phyloP scores from a whole-genome alignment of 768 basidiomycete genomes.

The Boletus vinaceobasis region DNA sequence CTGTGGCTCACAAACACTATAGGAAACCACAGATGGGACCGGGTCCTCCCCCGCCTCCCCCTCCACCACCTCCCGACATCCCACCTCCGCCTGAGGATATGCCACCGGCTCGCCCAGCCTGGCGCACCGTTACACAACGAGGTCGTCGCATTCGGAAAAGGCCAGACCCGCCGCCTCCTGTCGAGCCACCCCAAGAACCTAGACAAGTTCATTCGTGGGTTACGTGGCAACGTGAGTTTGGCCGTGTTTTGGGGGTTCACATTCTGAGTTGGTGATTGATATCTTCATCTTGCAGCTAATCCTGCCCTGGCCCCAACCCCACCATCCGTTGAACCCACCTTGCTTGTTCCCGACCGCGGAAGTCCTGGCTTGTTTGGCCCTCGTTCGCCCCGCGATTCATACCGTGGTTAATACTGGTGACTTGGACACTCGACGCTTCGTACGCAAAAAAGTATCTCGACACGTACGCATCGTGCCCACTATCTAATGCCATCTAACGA shows the following conservation, averaged over 20 bases:
- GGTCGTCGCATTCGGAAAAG: slow-evolving; percentile 45
- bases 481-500: slow-evolving; percentile 20
- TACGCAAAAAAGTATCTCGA: not conserved
- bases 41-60: slow-evolving; percentile 41
- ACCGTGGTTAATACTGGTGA: slow-evolving; percentile 10
- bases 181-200: slow-evolving; percentile 36
- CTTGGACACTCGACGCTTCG: not conserved
- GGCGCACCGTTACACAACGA: slow-evolving; percentile 52
- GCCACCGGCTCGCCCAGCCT: slow-evolving; percentile 51
- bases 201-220: slow-evolving; percentile 53
- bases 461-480: not conserved
- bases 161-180: slow-evolving; percentile 32
- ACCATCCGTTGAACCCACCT: slow-evolving; percentile 54
- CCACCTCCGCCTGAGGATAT: slow-evolving; percentile 45
- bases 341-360: slow-evolving; percentile 55
- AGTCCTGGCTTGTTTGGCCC: slow-evolving; percentile 79
- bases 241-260: slow-evolving; percentile 7
- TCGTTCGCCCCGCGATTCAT: slow-evolving; percentile 53
- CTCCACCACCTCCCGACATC: slow-evolving; percentile 43
- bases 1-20: not conserved
- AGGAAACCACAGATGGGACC: slow-evolving; percentile 45
- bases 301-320: slow-evolving; percentile 55
- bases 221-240: slow-evolving; percentile 62
- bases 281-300: slow-evolving; percentile 45
- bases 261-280: slow-evolving; percentile 1